phyloP scores from a whole-genome alignment of 2,329 filamentous ascomycete species.

The Ustulina deusta region DNA sequence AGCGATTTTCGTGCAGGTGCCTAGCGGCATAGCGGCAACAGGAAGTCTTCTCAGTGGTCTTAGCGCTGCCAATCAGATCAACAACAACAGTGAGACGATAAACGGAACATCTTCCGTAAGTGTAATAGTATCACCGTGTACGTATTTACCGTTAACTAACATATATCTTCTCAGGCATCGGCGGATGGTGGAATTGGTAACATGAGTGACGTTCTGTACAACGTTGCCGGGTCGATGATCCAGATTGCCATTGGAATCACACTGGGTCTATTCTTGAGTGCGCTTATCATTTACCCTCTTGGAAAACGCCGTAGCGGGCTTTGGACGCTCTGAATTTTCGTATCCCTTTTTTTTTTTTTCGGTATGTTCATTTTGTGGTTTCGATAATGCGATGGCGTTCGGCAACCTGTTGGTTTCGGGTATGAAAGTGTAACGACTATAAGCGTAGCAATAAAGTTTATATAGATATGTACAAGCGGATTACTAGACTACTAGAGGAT shows the following conservation, averaged over 20 bases:
- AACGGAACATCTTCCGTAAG: constrained; percentile 53
- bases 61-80: constrained; percentile 58
- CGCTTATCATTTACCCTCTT: constrained; percentile 62
- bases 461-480: constrained; percentile 20
- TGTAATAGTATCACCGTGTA: not conserved
- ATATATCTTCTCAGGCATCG: constrained; percentile 36
- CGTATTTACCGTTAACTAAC: constrained; percentile 8
- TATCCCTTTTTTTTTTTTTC: constrained; percentile 9
- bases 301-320: constrained; percentile 63
- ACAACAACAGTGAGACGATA: constrained; percentile 52
- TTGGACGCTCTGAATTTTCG: constrained; percentile 58
- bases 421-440: constrained; percentile 5
- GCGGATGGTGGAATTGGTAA: constrained; percentile 49
- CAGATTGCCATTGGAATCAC: constrained; percentile 66
- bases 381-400: constrained; percentile 20
- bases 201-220: constrained; percentile 57
- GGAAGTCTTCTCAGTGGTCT: constrained; percentile 61
- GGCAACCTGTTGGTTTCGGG: not conserved
- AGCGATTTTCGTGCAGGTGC: constrained; percentile 63
- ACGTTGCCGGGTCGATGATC: constrained; percentile 63
- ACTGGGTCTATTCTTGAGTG: constrained; percentile 63
- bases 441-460: constrained; percentile 17
- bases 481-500: constrained; percentile 2
- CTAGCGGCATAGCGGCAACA: constrained; percentile 61
- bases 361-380: constrained; percentile 13